phyloP scores from a whole-genome alignment of 2,329 filamentous ascomycete genomes.

The Mycosphaerelloides madeirae region DNA sequence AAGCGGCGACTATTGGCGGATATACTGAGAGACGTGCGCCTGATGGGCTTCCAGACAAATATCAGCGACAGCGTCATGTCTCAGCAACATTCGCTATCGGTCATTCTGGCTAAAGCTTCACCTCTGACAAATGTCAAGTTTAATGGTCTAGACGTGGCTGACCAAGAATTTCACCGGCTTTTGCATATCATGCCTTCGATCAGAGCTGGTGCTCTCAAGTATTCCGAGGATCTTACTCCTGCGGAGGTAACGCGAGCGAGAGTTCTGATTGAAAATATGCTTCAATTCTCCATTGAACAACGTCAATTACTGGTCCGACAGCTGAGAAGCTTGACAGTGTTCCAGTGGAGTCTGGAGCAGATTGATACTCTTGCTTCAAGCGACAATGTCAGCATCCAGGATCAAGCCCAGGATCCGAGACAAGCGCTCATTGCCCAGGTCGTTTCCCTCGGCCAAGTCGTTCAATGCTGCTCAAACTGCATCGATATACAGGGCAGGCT shows the following conservation, averaged over 20 bases:
- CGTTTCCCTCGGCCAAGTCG: too few relatives aligned
- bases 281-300: conserved; percentile 45
- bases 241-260: conserved; percentile 75
- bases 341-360: too few relatives aligned
- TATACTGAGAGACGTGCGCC: conserved; percentile 72
- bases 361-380: conserved; percentile 5
- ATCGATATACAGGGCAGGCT: conserved; percentile 17
- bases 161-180: conserved; percentile 74
- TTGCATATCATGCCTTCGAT: conserved; percentile 68
- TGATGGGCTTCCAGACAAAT: conserved; percentile 87
- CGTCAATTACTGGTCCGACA: conserved; percentile 7
- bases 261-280: conserved; percentile 80
- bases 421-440: too few relatives aligned
- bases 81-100: conserved; percentile 66
- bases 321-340: conserved; percentile 7
- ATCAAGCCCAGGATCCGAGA: too few relatives aligned
- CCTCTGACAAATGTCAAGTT: conserved; percentile 26
- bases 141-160: conserved; percentile 40
- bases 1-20: conserved; percentile 91
- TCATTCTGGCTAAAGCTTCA: conserved; percentile 58
- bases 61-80: conserved; percentile 67
- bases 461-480: background rate
- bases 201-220: conserved; percentile 63
- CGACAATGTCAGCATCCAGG: background rate
- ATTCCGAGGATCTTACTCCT: conserved; percentile 78